A percentile compares a stretch with the other conserved stretches of the same genome.
Conservation (phyloP, 805 yeast genomes). For the Candida nonsorbophila region DNA sequence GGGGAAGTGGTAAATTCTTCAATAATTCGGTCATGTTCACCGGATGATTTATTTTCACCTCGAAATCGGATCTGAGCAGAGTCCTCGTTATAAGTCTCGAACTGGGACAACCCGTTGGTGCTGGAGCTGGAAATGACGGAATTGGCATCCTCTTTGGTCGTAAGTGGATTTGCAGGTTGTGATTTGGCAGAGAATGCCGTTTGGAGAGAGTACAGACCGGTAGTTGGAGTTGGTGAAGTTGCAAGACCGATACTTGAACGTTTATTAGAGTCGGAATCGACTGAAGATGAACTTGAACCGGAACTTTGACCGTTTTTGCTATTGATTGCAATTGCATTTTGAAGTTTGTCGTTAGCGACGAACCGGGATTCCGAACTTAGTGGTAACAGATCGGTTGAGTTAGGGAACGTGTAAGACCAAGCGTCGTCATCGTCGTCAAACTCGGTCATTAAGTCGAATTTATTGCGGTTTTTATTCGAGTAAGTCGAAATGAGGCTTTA, state of each 20-base stretch:
- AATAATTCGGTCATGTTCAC: too few relatives aligned
- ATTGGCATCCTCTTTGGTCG: slow-evolving; percentile 47
- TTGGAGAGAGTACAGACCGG: slow-evolving; percentile 19
- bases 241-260: not conserved
- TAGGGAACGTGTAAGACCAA: slow-evolving; percentile 37
- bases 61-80: too few relatives aligned
- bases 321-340: not conserved
- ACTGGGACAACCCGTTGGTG: too few relatives aligned
- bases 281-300: too few relatives aligned
- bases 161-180: slow-evolving; percentile 47
- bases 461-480: too few relatives aligned
- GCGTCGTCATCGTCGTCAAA: slow-evolving; percentile 34
- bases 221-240: slow-evolving; percentile 3
- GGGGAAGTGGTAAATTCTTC: too few relatives aligned
- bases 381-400: slow-evolving; percentile 26
- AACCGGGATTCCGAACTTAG: slow-evolving; percentile 2
- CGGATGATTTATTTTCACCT: too few relatives aligned
- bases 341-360: not conserved
- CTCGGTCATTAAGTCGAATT: not conserved
- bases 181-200: slow-evolving; percentile 35
- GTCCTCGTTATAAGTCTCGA: too few relatives aligned
- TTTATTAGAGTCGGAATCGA: too few relatives aligned
- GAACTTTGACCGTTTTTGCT: not conserved
- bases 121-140: slow-evolving; percentile 24
- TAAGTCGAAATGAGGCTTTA: too few relatives aligned